Evolutionary conservation across 805 yeast genomes (phyloP).

Genomic region (Cyberlindnera japonica): DNA sequence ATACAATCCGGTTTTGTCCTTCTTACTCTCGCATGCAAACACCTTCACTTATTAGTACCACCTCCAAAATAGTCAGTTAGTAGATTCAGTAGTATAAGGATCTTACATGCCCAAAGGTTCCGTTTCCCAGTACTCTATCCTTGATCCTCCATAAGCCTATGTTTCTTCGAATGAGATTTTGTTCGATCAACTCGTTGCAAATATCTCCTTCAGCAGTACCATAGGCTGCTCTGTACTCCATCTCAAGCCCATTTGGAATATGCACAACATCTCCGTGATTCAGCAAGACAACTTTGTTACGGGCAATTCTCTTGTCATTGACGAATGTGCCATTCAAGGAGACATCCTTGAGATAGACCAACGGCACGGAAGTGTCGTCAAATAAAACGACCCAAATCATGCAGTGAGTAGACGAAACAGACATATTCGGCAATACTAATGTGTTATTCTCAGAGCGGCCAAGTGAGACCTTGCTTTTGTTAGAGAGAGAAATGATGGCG

Average conservation of each 20-base stretch:
- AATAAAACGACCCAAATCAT: constrained; percentile 46
- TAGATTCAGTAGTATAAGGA: constrained; percentile 2
- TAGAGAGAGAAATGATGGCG: constrained; percentile 19
- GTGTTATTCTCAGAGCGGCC: constrained; percentile 40
- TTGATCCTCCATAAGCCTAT: constrained; percentile 41
- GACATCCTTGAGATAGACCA: constrained; percentile 46
- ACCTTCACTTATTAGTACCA: constrained; percentile 21
- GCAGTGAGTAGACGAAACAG: constrained; percentile 47
- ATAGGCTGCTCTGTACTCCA: constrained; percentile 21
- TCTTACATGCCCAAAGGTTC: constrained; percentile 55
- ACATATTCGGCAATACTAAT: constrained; percentile 33
- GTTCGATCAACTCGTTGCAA: constrained; percentile 17
- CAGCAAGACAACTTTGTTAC: constrained; percentile 33
- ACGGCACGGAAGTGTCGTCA: constrained; percentile 43
- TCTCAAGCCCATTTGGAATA: constrained; percentile 31
- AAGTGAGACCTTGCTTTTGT: constrained; percentile 35
- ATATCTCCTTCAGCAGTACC: constrained; percentile 15
- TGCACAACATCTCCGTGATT: constrained; percentile 38
- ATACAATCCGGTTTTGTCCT: constrained; percentile 29
- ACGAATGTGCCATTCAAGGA: constrained; percentile 51
- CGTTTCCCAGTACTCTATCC: constrained; percentile 44
- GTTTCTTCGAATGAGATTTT: constrained; percentile 21
- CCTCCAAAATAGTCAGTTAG: neutral
- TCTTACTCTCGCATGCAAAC: constrained; percentile 31
- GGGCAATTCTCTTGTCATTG: constrained; percentile 34